Conservation (phyloP, 1,139 yeast species). For the Petasospora rhodanensis region DNA sequence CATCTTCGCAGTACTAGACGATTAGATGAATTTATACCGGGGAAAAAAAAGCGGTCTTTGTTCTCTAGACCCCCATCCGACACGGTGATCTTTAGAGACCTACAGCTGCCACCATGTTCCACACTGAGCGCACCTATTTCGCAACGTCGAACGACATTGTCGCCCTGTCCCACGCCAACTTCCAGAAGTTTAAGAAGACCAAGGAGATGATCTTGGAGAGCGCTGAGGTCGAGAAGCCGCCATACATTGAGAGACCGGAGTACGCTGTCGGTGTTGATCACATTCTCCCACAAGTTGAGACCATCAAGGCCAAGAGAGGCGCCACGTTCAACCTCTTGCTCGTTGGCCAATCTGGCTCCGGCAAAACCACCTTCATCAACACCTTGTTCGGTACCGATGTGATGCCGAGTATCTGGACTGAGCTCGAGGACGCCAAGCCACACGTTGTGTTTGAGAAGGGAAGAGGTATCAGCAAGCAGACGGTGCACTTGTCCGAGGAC, state of each 20-base stretch:
- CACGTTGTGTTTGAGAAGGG: slow-evolving; percentile 27
- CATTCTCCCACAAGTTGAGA: slow-evolving; percentile 28
- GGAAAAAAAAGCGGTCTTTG: too few relatives aligned
- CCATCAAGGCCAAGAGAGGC: slow-evolving; percentile 38
- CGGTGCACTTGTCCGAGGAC: slow-evolving; percentile 45
- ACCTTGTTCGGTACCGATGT: slow-evolving; percentile 41
- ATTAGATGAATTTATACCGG: too few relatives aligned
- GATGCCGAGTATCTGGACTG: slow-evolving; percentile 24
- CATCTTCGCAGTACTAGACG: too few relatives aligned
- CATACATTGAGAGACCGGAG: slow-evolving; percentile 2
- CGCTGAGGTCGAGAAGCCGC: too few relatives aligned
- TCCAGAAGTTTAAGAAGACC: too few relatives aligned
- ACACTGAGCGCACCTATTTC: too few relatives aligned
- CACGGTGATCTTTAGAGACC: too few relatives aligned
- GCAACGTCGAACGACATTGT: too few relatives aligned
- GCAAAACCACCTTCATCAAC: slow-evolving; percentile 52
- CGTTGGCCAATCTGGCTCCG: slow-evolving; percentile 53
- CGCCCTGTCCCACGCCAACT: background rate
- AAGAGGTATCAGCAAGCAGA: slow-evolving; percentile 35
- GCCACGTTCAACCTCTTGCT: slow-evolving; percentile 54
- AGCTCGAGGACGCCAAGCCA: slow-evolving; percentile 12
- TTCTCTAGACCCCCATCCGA: too few relatives aligned
- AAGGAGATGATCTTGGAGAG: background rate
- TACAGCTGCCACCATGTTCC: too few relatives aligned
- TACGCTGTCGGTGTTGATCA: slow-evolving; percentile 24